Conservation (phyloP, 2,329 filamentous ascomycete species). For the Penicillium decumbens region DNA sequence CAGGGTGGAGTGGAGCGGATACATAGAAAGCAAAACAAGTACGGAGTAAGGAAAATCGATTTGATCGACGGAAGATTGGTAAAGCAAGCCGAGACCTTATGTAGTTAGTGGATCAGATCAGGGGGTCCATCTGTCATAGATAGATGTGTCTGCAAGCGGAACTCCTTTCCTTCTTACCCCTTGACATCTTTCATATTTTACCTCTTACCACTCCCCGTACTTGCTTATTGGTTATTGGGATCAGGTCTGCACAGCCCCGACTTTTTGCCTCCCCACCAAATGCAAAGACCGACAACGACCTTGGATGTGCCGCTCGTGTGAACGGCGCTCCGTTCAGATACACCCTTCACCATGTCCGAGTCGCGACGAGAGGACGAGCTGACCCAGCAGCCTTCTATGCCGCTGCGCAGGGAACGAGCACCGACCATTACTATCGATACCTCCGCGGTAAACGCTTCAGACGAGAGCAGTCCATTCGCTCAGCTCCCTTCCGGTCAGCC, state of each 20-base stretch:
- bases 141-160: not conserved
- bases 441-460: slow-evolving; percentile 47
- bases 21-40: not conserved
- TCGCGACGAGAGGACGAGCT: slow-evolving; percentile 23
- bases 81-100: not conserved
- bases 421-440: slow-evolving; percentile 57
- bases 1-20: not conserved
- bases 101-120: slow-evolving; percentile 12
- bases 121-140: not conserved
- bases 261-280: slow-evolving; percentile 1
- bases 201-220: not conserved
- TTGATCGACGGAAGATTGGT: not conserved
- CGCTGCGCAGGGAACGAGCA: slow-evolving; percentile 42
- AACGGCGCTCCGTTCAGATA: slow-evolving; percentile 13
- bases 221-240: not conserved
- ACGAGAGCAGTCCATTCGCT: slow-evolving; percentile 32
- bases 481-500: slow-evolving; percentile 35
- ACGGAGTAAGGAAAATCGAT: not conserved
- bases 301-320: slow-evolving; percentile 9
- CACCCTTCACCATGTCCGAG: slow-evolving; percentile 31
- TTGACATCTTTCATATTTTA: not conserved
- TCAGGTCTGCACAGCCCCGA: not conserved
- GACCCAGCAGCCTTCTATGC: slow-evolving; percentile 25
- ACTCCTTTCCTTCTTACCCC: slow-evolving; percentile 2
- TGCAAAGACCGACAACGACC: slow-evolving; percentile 6